These are phyloP conservation scores for Laburnicola sp. DNA, from an alignment of 2,329 filamentous ascomycete genomes.

Conservation along the genomic window DNA sequence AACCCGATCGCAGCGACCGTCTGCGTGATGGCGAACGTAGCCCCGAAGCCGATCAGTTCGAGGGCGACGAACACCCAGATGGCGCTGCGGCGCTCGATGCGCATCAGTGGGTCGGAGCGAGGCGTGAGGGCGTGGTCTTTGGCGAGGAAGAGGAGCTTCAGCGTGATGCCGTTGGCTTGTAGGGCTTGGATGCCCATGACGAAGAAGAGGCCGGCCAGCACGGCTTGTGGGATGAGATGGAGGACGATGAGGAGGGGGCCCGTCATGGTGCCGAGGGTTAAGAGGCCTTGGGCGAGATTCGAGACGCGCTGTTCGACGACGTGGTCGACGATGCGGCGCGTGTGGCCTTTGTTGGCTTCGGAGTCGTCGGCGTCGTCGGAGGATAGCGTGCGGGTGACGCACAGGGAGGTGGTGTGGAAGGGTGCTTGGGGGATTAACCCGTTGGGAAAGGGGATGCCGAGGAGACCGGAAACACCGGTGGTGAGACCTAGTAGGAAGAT, in stretches of 20 bases:
- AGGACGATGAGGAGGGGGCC: constrained; percentile 58
- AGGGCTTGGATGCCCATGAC: constrained; percentile 59
- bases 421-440: constrained; percentile 63
- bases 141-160: constrained; percentile 55
- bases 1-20: constrained; percentile 64
- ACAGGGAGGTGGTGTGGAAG: constrained; percentile 60
- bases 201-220: constrained; percentile 62
- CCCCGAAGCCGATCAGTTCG: constrained; percentile 56
- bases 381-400: constrained; percentile 40
- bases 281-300: constrained; percentile 59
- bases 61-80: constrained; percentile 57
- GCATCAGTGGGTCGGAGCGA: constrained; percentile 52
- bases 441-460: constrained; percentile 61
- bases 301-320: constrained; percentile 62
- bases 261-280: constrained; percentile 60
- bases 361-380: constrained; percentile 45
- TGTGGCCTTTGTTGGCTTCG: constrained; percentile 48
- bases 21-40: constrained; percentile 61
- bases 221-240: constrained; percentile 57
- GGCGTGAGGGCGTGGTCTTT: constrained; percentile 54
- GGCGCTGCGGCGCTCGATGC: constrained; percentile 48
- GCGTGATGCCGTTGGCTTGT: constrained; percentile 57
- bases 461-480: constrained; percentile 58
- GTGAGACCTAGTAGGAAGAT: constrained; percentile 62
- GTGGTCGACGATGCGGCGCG: constrained; percentile 47